Evolutionary conservation across 176 grass and related monocot species (phyloP), one percentile per base, ranked within the genome.

Genomic region (Urochloa ruziziensis): DNA sequence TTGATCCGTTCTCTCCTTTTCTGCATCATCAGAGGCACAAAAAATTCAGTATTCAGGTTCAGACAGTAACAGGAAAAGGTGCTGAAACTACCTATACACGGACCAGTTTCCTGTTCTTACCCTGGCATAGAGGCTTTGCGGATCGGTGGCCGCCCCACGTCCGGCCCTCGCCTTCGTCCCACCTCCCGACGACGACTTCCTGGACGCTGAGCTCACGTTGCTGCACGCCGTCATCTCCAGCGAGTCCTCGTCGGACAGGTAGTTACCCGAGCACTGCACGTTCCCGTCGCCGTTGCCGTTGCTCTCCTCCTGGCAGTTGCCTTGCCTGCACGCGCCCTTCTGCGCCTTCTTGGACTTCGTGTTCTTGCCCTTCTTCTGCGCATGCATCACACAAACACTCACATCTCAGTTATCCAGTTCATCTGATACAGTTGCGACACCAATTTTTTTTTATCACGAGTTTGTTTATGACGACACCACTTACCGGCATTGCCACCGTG

Each of bases 1-100:
- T 97, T 97, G 78, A 97, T 97, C 37, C 89, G 82, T 19, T 97
- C 92, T 86, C 95, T 94, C 74, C 95, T 92, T 85, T 94, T 97
- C 95, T 97, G 92, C 62, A 63, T 17, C 57, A 85, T 11, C 74
- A 60, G 70, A 21, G 66, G 24, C 15, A 84, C 7, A 9, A 36
- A 78, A 75, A 21, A 4, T 70, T 88, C 63, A 88, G 82, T 89
- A 51, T 40, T 53, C 15, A 59, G 24, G 65, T 68, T 53, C 78
- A 40, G 63, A 14, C 30, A 82, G 9, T 16, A 70, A 29, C 37
- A 30, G 29, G 19, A 19, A 61, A 64, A n/a, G n/a, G 33, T 51
- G 48, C n/a, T 11, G 39, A 40, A 40, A 40, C 4, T n/a, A n/a
- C n/a, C n/a, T n/a, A n/a, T n/a, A n/a, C n/a, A n/a, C n/a, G n/a